These are phyloP conservation scores for Scheffersomyces illinoinensis DNA, from an alignment of 1,139 yeast genomes.

Conservation along the genomic window DNA sequence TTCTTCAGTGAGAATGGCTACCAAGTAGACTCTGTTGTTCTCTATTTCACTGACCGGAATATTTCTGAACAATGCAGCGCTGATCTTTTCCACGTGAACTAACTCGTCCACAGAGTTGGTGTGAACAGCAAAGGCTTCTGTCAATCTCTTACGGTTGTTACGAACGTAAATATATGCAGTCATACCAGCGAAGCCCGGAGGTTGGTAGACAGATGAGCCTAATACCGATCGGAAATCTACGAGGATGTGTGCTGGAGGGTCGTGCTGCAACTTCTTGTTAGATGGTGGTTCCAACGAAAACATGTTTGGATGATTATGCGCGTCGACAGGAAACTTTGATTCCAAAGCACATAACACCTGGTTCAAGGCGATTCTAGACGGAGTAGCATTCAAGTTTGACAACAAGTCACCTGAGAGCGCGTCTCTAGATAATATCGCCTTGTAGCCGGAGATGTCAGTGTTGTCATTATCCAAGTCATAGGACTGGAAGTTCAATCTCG, in stretches of 20 bases:
- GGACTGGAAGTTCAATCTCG: constrained; percentile 38
- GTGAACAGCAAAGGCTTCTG: constrained; percentile 79
- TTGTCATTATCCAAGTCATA: constrained; percentile 43
- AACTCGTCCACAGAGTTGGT: constrained; percentile 60
- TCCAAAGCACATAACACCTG: constrained; percentile 74
- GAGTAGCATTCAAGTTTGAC: constrained; percentile 39
- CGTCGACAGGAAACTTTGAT: constrained; percentile 66
- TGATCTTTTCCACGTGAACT: constrained; percentile 61
- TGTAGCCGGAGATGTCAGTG: constrained; percentile 75
- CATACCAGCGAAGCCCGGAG: constrained; percentile 70
- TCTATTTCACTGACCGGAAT: constrained; percentile 72
- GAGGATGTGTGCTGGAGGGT: constrained; percentile 72
- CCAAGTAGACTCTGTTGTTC: constrained; percentile 62
- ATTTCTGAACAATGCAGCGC: constrained; percentile 80
- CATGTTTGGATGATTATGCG: constrained; percentile 32
- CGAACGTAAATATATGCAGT: constrained; percentile 74
- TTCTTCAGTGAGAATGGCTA: constrained; percentile 67
- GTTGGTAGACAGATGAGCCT: constrained; percentile 61
- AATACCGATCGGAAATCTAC: constrained; percentile 77
- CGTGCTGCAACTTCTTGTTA: constrained; percentile 48
- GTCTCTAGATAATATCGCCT: constrained; percentile 68
- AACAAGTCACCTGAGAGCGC: constrained; percentile 63
- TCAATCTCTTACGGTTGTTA: constrained; percentile 62
- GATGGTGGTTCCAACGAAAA: constrained; percentile 45
- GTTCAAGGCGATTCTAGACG: constrained; percentile 65